Evolutionary conservation across 306 rosid species (phyloP).

Genomic region (Castanopsis chinensis): DNA sequence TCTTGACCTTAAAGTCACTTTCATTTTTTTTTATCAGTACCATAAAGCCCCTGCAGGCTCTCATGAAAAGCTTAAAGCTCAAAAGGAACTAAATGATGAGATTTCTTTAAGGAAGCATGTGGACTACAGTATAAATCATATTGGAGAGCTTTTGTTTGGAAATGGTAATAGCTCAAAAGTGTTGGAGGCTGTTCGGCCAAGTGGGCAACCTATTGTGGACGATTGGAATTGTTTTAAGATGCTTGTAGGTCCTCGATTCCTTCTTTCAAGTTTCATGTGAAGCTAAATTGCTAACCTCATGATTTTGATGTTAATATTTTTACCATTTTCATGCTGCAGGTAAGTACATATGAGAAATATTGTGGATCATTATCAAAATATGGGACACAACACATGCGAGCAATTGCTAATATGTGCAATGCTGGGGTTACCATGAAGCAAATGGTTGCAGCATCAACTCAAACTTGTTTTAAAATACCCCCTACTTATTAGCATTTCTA

Average conservation of each 20-base stretch:
- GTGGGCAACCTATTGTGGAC: conserved; percentile 36
- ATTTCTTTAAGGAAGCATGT: conserved; percentile 22
- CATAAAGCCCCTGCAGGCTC: conserved; percentile 34
- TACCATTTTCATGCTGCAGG: conserved; percentile 7
- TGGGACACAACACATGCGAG: conserved; percentile 42
- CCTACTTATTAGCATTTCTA: neutral
- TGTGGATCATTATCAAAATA: conserved; percentile 38
- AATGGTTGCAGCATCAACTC: conserved; percentile 28
- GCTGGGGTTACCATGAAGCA: conserved; percentile 23
- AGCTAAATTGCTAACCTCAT: neutral
- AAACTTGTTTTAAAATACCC: conserved; percentile 32
- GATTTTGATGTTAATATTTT: neutral
- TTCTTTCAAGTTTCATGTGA: neutral
- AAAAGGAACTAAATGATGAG: conserved; percentile 22
- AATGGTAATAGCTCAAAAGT: conserved; percentile 12
- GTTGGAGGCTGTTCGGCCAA: conserved; percentile 23
- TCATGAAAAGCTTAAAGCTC: conserved; percentile 28
- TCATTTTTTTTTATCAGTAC: conserved; percentile 16
- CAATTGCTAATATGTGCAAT: conserved; percentile 54
- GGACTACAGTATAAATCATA: conserved; percentile 19
- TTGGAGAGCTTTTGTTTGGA: conserved; percentile 36
- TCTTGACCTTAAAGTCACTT: neutral
- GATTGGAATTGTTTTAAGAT: conserved; percentile 49
- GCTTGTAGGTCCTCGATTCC: conserved; percentile 19
- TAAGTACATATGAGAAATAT: conserved; percentile 29